Evolutionary conservation across 202 grass and related monocot species (phyloP), one percentile per base, ranked within the genome.

Genomic region (Saccharum hybrid): DNA sequence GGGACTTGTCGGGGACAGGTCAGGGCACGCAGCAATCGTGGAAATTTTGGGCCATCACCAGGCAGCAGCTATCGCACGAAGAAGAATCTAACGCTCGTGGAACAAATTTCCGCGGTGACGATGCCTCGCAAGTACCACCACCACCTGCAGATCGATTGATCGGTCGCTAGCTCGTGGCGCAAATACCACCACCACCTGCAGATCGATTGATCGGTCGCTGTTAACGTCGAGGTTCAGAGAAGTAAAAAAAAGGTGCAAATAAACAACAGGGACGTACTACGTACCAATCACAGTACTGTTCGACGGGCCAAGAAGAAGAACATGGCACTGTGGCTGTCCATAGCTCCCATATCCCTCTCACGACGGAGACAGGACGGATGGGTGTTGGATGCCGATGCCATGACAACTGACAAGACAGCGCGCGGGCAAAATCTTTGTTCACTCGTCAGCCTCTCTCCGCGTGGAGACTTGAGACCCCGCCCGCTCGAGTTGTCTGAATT

Each of bases 361-460:
- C 21, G 26, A 60, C 12, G 15, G 23, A n/a, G 22, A 22, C 9
- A 60, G 54, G n/a, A 54, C 16, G 34, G 54, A 22, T 21, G 52
- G 18, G 1, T 60, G 56, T 51, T 7, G n/a, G 7, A n/a, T 18
- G 16, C 10, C 34, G 4, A 36, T 36, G 4, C 34, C 34, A 36
- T 36, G 3, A 36, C 46, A 49, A 16, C 4, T 46, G 46, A 15
- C 46, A 49, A 16, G 14, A 1, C 46, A 49, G 14, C 46, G 4
- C 46, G 46, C 46, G 46, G 0, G 13, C 46, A 7, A 40, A 19
- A 19, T 56, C 52, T 3, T 57, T 57, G 19, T 57, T 57, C 51
- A 36, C 69, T 56, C 33, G 45, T 74, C 76, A 34, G 76, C 19
- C 21, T 59, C 77, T 80, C 77, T 16, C 38, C 85, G 85, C 85